A percentile compares a stretch with the other conserved stretches of the same genome.
Conservation (phyloP, 768 basidiomycete species). For the Tricholoma furcatifolium region DNA sequence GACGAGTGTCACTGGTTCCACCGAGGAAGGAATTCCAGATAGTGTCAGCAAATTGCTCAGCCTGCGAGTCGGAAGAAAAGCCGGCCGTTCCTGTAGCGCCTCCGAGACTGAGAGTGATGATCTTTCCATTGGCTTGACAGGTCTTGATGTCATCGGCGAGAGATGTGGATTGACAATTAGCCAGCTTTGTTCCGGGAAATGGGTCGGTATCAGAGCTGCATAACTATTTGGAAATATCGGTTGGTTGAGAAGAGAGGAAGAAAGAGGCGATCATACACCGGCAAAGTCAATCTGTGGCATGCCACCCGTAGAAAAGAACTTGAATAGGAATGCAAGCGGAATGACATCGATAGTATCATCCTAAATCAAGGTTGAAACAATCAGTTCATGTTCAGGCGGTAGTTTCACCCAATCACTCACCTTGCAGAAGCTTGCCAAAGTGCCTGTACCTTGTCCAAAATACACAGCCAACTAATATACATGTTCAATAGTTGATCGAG, state of each 20-base stretch:
- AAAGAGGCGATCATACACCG: conserved; percentile 36
- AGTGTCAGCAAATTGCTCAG: conserved; percentile 49
- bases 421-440: conserved; percentile 51
- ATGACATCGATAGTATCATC: conserved; percentile 58
- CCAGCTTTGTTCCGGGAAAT: conserved; percentile 56
- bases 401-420: too few species aligned
- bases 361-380: conserved; percentile 22
- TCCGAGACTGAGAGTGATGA: conserved; percentile 47
- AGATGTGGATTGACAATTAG: conserved; percentile 57
- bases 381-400: not conserved
- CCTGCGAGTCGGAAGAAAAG: conserved; percentile 52
- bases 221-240: conserved; percentile 29
- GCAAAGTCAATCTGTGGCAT: conserved; percentile 60
- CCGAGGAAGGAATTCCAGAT: conserved; percentile 73
- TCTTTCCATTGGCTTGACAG: conserved; percentile 59
- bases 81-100: conserved; percentile 51
- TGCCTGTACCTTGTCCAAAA: conserved; percentile 51
- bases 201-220: conserved; percentile 45
- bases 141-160: conserved; percentile 53
- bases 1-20: conserved; percentile 53
- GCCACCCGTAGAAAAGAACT: conserved; percentile 58
- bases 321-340: conserved; percentile 60
- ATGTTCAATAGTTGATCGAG: not conserved
- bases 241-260: not conserved
- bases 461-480: conserved; percentile 31